These are phyloP conservation scores for Penicillium pancosmium DNA, from an alignment of 495 filamentous ascomycete genomes.

Conservation along the genomic window DNA sequence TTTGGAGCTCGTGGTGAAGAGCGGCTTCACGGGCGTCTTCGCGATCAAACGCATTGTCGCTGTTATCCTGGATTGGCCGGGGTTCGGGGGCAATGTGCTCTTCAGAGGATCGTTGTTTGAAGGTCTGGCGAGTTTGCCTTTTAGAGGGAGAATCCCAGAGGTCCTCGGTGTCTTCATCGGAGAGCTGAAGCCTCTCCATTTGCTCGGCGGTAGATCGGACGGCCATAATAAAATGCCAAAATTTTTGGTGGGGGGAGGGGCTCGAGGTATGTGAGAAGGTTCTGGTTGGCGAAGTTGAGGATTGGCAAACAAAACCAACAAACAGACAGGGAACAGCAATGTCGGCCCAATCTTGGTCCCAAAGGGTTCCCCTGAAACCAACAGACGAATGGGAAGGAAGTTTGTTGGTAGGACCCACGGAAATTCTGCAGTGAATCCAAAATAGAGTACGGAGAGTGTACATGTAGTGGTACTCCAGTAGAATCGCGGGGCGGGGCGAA, in stretches of 20 bases:
- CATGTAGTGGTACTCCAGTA: too few species aligned
- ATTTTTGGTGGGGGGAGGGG: not conserved
- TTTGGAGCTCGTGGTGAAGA: constrained; percentile 76
- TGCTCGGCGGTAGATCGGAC: constrained; percentile 45
- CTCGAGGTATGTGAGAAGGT: not conserved
- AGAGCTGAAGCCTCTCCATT: constrained; percentile 55
- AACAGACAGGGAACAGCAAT: not conserved
- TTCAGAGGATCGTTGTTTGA: constrained; percentile 21
- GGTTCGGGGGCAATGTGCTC: constrained; percentile 45
- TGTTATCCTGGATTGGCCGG: constrained; percentile 41
- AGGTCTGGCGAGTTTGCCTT: constrained; percentile 29
- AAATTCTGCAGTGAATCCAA: too few species aligned
- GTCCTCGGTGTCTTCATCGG: constrained; percentile 68
- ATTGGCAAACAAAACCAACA: constrained; percentile 16
- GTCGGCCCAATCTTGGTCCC: not conserved
- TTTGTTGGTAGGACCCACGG: too few species aligned
- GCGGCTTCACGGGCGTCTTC: constrained; percentile 73
- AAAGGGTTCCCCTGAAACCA: not conserved
- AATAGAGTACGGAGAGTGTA: too few species aligned
- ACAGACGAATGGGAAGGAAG: not conserved
- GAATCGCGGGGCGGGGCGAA: not conserved
- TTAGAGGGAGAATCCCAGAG: constrained; percentile 75
- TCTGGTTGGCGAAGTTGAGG: not conserved
- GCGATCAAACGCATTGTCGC: constrained; percentile 60
- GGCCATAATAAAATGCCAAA: constrained; percentile 26